Percentiles rank a stretch among this genome's conserved stretches.
phyloP scores from a whole-genome alignment of 2,329 filamentous ascomycete genomes.

The Cercospora sp. region DNA sequence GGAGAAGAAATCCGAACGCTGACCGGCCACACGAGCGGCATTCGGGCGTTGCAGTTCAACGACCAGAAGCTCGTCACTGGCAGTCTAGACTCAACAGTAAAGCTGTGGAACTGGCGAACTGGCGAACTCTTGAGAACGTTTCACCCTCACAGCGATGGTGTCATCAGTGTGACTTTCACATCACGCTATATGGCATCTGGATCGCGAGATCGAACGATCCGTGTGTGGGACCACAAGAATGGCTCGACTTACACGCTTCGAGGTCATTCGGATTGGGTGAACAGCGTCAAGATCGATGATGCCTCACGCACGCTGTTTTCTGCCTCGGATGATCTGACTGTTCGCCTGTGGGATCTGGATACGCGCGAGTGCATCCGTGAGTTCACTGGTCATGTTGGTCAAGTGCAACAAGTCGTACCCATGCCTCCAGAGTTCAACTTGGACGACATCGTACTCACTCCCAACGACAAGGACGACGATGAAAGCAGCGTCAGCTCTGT shows the following conservation, averaged over 20 bases:
- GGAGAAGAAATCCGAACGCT: slow-evolving; percentile 84
- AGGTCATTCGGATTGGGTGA: slow-evolving; percentile 93
- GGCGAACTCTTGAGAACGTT: slow-evolving; percentile 83
- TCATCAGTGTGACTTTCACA: slow-evolving; percentile 86
- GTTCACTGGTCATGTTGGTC: slow-evolving; percentile 88
- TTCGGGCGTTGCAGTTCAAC: slow-evolving; percentile 90
- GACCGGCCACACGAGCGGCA: slow-evolving; percentile 75
- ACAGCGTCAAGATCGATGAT: slow-evolving; percentile 85
- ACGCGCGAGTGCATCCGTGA: slow-evolving; percentile 72
- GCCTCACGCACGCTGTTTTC: slow-evolving; percentile 75
- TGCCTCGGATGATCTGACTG: slow-evolving; percentile 87
- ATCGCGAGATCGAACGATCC: slow-evolving; percentile 84
- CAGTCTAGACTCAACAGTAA: slow-evolving; percentile 81
- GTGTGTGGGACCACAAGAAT: slow-evolving; percentile 73
- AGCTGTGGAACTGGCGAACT: slow-evolving; percentile 95
- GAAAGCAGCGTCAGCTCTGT: slow-evolving; percentile 37
- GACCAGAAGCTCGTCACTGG: slow-evolving; percentile 88
- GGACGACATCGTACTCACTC: slow-evolving; percentile 61
- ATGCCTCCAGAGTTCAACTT: slow-evolving; percentile 87
- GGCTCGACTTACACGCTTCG: slow-evolving; percentile 76
- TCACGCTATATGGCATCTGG: slow-evolving; percentile 81
- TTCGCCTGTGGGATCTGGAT: slow-evolving; percentile 92
- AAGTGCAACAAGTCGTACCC: slow-evolving; percentile 86
- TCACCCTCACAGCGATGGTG: slow-evolving; percentile 73
- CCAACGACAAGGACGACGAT: slow-evolving; percentile 56